These are phyloP conservation scores for Ceratobasidium sp. DNA, from an alignment of 1,284 basidiomycete genomes.

Conservation along the genomic window DNA sequence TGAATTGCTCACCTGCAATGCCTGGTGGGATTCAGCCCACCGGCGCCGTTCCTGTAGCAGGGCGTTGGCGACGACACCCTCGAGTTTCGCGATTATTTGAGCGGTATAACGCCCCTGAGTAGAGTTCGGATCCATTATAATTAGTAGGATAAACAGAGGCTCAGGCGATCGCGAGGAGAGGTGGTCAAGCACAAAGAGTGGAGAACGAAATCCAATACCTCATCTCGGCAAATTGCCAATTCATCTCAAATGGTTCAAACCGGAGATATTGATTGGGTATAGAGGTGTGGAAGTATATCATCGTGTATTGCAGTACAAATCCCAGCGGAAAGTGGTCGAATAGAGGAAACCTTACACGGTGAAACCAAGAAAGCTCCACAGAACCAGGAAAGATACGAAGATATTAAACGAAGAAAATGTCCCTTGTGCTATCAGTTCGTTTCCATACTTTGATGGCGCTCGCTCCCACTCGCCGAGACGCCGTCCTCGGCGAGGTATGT, in stretches of 20 bases:
- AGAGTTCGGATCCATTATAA: conserved; percentile 5
- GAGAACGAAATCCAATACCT: not conserved
- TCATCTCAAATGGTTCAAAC: not conserved
- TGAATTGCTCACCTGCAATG: not conserved
- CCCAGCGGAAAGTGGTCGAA: conserved; percentile 8
- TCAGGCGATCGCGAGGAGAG: too few species aligned
- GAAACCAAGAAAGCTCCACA: conserved; percentile 13
- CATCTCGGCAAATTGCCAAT: not conserved
- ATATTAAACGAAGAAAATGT: conserved; percentile 4
- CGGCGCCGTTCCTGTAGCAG: conserved; percentile 2
- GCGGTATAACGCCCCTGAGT: conserved; percentile 4
- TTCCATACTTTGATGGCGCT: conserved; percentile 40
- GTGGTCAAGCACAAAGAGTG: not conserved
- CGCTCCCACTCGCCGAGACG: conserved; percentile 25
- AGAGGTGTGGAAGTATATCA: conserved; percentile 6
- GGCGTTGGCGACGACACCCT: not conserved
- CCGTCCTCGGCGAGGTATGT: conserved; percentile 24
- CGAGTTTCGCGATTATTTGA: conserved; percentile 6
- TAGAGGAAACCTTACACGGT: not conserved
- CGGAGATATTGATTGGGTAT: conserved; percentile 14
- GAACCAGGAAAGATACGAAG: conserved; percentile 25
- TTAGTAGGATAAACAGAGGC: not conserved
- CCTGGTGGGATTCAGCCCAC: conserved; percentile 9
- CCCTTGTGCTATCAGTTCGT: conserved; percentile 20
- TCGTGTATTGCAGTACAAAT: conserved; percentile 27